Evolutionary conservation across 768 basidiomycete genomes (phyloP).

Genomic region (Wakefieldia striispora): DNA sequence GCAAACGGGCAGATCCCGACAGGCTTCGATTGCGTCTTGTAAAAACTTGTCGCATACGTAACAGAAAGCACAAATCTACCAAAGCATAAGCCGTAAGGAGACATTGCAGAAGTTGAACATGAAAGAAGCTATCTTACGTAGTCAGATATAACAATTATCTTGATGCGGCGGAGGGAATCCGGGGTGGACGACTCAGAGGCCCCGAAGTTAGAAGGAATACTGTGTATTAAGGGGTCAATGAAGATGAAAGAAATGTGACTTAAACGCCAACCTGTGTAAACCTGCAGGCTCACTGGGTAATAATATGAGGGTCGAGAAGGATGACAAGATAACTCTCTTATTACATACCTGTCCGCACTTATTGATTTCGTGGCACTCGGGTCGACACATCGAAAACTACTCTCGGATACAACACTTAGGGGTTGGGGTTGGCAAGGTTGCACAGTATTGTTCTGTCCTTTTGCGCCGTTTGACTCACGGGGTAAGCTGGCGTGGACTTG

Average conservation of each 20-base stretch:
- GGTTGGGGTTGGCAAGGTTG: slow-evolving; percentile 1
- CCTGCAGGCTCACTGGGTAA: slow-evolving; percentile 6
- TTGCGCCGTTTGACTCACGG: not conserved
- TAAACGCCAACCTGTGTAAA: slow-evolving; percentile 16
- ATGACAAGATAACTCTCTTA: not conserved
- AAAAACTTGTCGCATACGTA: slow-evolving; percentile 36
- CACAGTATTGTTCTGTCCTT: no score
- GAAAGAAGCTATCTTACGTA: slow-evolving; percentile 17
- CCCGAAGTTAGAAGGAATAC: slow-evolving; percentile 21
- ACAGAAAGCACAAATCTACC: slow-evolving; percentile 35
- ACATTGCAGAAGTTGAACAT: not conserved
- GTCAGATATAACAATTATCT: slow-evolving; percentile 34
- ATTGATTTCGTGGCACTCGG: not conserved
- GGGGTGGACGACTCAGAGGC: not conserved
- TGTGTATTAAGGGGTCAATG: slow-evolving; percentile 1
- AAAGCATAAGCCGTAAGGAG: not conserved
- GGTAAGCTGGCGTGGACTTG: not conserved
- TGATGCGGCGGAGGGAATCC: slow-evolving; percentile 22
- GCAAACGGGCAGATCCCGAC: slow-evolving; percentile 26
- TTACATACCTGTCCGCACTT: slow-evolving; percentile 9
- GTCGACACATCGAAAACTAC: slow-evolving; percentile 19
- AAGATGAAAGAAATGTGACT: not conserved
- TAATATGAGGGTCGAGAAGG: not conserved
- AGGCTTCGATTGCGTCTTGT: slow-evolving; percentile 32
- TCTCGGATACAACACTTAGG: slow-evolving; percentile 26